Evolutionary conservation across 768 basidiomycete species (phyloP), one percentile per base, ranked within the genome.

Genomic region (Bullera alba): DNA sequence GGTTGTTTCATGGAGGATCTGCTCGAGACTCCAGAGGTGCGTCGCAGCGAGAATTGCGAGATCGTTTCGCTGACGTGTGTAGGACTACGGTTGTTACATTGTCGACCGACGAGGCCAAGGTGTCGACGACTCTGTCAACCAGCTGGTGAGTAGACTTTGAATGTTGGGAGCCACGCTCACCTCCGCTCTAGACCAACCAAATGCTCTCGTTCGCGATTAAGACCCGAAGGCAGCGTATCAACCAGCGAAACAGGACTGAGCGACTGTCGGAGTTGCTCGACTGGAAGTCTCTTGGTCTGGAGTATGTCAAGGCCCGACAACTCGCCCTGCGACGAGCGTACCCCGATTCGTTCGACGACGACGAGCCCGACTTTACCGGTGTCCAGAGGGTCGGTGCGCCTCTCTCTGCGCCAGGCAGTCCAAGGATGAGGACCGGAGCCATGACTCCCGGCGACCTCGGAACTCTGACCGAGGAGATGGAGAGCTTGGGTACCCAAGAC

Each of bases 181-280:
- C n/a, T n/a, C 27, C 43, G 32, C 17, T n/a, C 27, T 22, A 68
- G 64, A 72, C 70, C 47, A 62, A 65, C 50, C 71, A 73, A 54
- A 51, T 74, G 46, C 49, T 73, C 39, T 58, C 65, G 21, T 74
- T 73, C 56, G 48, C 61, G 17, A 61, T 56, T 54, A 74, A 74
- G 78, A 84, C 90, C 3, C 79, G 95, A n/a, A 80, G 95, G 37
- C 95, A 97, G 73, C 81, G 95, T 42, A 97, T 97, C 74, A 97
- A 99, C 75, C 95, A 97, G 76, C 85, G 95, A 27, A 99, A 97
- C 76, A 83, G 95, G 36, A 93, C 96, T 47, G 95, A 99, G 71
- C 82, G 95, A 23, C 78, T 99, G 16, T 85, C 83, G 43, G 93
- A 93, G 15, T 73, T 99, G 50, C 77, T 99, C 53, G 95, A 99